These are phyloP conservation scores for Rubia tinctorum DNA, from an alignment of 305 asterid genomes.

Conservation along the genomic window DNA sequence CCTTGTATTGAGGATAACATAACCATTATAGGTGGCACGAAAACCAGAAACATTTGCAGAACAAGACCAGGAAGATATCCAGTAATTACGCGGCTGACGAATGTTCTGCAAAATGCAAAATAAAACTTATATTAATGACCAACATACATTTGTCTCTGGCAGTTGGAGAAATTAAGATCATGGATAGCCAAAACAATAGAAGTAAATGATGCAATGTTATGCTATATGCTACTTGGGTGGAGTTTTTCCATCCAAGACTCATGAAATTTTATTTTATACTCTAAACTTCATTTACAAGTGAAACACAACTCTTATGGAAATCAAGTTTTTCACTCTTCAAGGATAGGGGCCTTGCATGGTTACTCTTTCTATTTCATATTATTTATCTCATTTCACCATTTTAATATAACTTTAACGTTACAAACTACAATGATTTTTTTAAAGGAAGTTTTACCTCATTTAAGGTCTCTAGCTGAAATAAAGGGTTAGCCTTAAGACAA, in stretches of 20 bases:
- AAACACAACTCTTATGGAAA: neutral
- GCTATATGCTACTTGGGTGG: neutral
- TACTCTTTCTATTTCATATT: too few relatives aligned
- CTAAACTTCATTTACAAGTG: too few relatives aligned
- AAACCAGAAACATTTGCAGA: conserved; percentile 59
- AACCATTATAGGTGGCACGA: conserved; percentile 79
- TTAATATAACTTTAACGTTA: too few relatives aligned
- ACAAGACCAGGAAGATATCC: conserved; percentile 97
- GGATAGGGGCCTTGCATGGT: neutral
- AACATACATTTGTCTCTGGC: neutral
- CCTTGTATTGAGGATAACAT: conserved; percentile 90
- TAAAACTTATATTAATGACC: conserved; percentile 16
- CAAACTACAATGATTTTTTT: too few relatives aligned
- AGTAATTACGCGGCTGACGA: conserved; percentile 76
- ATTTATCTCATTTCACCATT: too few relatives aligned
- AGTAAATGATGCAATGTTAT: neutral
- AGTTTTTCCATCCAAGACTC: neutral
- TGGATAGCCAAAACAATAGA: neutral
- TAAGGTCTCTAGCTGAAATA: too few relatives aligned
- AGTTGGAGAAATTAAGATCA: too few relatives aligned
- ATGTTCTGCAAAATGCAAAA: conserved; percentile 45
- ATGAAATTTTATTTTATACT: too few relatives aligned
- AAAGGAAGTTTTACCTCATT: too few relatives aligned
- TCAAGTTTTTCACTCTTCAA: neutral
- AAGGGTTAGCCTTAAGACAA: too few relatives aligned